Evolutionary conservation across 345 rosid genomes (phyloP).

Genomic region (Syzygium jambos): DNA sequence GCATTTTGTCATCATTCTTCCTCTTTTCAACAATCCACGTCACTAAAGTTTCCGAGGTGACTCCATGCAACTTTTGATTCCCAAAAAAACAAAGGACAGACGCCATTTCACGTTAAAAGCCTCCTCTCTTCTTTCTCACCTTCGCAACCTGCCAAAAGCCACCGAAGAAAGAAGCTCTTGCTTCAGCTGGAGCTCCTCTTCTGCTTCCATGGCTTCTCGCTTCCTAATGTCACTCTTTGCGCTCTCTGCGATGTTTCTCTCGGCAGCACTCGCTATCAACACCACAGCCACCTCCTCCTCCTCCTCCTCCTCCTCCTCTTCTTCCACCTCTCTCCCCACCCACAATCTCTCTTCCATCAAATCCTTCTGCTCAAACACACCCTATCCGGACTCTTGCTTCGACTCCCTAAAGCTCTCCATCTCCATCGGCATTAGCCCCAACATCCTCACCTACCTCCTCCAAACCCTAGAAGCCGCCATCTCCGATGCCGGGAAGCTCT

Average conservation of each 20-base stretch:
- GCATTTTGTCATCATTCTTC: background rate
- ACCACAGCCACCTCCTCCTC: background rate
- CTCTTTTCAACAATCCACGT: background rate
- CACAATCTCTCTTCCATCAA: conserved; percentile 23
- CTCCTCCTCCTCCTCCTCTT: background rate
- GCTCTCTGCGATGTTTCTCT: conserved; percentile 23
- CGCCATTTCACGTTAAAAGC: background rate
- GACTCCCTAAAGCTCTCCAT: conserved; percentile 60
- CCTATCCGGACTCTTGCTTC: conserved; percentile 65
- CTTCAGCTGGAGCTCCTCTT: background rate
- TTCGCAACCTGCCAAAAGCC: background rate
- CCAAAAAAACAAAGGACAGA: background rate
- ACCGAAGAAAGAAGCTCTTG: background rate
- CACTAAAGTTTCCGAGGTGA: background rate
- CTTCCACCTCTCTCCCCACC: conserved; percentile 22
- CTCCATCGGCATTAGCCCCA: conserved; percentile 53
- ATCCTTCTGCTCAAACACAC: conserved; percentile 47
- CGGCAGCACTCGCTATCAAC: conserved; percentile 3
- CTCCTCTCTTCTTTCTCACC: background rate
- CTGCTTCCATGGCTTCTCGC: conserved; percentile 31
- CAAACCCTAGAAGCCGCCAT: conserved; percentile 59
- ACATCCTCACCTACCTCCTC: conserved; percentile 46
- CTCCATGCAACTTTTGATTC: background rate
- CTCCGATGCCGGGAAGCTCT: conserved; percentile 52
- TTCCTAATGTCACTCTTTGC: conserved; percentile 6